Conservation (phyloP, 1,284 basidiomycete species). For the Cryptococcus neoformans region DNA sequence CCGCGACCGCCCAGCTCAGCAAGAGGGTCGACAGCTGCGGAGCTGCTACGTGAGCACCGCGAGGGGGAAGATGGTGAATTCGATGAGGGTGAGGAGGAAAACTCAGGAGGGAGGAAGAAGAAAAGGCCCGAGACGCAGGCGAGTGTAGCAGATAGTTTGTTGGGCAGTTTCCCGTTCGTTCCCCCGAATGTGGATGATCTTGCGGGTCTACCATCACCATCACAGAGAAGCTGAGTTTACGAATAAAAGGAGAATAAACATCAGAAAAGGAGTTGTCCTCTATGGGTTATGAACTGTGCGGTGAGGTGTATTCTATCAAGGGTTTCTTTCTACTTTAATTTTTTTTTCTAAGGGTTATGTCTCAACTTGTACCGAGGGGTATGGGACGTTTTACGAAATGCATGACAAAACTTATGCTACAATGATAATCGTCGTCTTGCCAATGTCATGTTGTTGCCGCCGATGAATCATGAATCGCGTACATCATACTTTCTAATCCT, state of each 20-base stretch:
- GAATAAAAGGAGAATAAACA: too few relatives aligned
- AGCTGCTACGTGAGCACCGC: neutral
- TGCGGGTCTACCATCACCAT: constrained; percentile 17
- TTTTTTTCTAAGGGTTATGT: neutral
- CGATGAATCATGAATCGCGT: neutral
- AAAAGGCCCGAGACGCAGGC: constrained; percentile 17
- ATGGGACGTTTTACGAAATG: neutral
- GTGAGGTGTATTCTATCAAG: neutral
- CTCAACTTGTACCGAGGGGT: neutral
- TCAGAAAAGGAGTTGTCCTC: neutral
- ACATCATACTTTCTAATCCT: neutral
- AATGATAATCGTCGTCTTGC: neutral
- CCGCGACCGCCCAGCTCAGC: neutral
- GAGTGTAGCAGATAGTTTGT: constrained; percentile 41
- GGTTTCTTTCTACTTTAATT: neutral
- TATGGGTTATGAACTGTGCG: neutral
- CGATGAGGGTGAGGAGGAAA: neutral
- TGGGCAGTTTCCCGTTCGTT: constrained; percentile 45
- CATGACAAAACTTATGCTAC: neutral
- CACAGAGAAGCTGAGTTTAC: too few relatives aligned
- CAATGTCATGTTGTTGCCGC: neutral
- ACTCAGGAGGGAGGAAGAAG: neutral
- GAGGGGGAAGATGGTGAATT: neutral
- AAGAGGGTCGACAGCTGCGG: neutral
- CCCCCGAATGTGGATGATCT: constrained; percentile 35